Percentiles rank a stretch among this genome's conserved stretches.
These are phyloP conservation scores for Solanum piurae DNA, from an alignment of 257 asterid genomes.

Conservation along the genomic window DNA sequence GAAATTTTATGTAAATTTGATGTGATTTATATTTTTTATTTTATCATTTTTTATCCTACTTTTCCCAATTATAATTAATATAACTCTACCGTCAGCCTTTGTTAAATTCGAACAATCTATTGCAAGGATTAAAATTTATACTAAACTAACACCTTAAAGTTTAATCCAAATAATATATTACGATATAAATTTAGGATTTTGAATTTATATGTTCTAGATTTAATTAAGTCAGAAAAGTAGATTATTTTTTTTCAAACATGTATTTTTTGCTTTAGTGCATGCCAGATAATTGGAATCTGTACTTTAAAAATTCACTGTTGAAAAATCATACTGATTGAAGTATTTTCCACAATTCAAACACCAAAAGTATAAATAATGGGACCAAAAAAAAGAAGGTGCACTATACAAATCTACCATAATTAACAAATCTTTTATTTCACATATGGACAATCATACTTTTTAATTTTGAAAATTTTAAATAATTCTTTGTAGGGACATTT, in stretches of 20 bases:
- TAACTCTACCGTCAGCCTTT: no score
- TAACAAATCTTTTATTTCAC: background rate
- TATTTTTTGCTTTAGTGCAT: background rate
- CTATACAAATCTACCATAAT: background rate
- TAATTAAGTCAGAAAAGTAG: background rate
- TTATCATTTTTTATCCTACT: no score
- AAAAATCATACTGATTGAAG: background rate
- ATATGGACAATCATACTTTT: background rate
- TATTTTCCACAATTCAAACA: background rate
- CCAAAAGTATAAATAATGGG: background rate
- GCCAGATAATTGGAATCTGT: background rate
- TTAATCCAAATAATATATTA: background rate
- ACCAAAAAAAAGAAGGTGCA: background rate
- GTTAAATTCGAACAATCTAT: no score
- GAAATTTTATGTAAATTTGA: no score
- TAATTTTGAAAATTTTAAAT: background rate
- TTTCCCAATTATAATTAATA: no score
- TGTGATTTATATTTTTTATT: no score
- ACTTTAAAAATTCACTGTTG: background rate
- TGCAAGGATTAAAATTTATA: no score
- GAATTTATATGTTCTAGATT: background rate
- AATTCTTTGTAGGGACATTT: background rate
- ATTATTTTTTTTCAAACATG: background rate
- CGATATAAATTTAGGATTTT: background rate
- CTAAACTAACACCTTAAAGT: no score